Evolutionary conservation across 2,329 filamentous ascomycete genomes (phyloP).

Genomic region (Westerdykella aurantiaca): DNA sequence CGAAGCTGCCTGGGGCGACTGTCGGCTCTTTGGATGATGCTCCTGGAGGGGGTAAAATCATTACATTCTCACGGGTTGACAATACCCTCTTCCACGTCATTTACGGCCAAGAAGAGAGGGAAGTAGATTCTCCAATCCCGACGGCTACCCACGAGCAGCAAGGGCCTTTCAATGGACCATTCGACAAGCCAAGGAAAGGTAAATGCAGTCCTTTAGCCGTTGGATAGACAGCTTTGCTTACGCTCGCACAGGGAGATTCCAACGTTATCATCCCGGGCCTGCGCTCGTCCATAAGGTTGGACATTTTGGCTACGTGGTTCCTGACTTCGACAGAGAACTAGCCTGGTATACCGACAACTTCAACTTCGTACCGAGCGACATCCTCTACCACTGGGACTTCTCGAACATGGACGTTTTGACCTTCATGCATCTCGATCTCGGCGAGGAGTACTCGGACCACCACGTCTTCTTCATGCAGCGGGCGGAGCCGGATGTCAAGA

Average conservation of each 20-base stretch:
- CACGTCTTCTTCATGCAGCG: conserved; percentile 45
- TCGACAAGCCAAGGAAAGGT: no score
- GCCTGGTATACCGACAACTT: conserved; percentile 40
- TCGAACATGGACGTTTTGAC: conserved; percentile 29
- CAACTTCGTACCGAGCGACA: conserved; percentile 40
- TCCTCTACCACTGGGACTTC: conserved; percentile 22
- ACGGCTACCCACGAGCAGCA: no score
- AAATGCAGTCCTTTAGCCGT: no score
- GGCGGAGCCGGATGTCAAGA: conserved; percentile 5
- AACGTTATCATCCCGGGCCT: conserved; percentile 41
- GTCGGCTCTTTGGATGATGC: conserved; percentile 44
- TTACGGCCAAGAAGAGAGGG: no score
- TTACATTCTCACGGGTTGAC: conserved; percentile 36
- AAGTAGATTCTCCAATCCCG: no score
- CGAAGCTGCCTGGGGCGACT: conserved; percentile 40
- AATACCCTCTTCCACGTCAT: conserved; percentile 40
- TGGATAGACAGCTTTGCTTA: conserved; percentile 16
- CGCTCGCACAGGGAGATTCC: conserved; percentile 24
- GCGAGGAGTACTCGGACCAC: conserved; percentile 45
- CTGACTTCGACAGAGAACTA: conserved; percentile 26
- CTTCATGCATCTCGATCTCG: conserved; percentile 50
- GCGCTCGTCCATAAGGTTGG: conserved; percentile 41
- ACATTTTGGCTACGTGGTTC: conserved; percentile 35
- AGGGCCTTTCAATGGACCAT: no score
- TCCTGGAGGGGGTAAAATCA: conserved; percentile 46